phyloP scores from a whole-genome alignment of 805 yeast species.

The Trichomonascus vanleenenianus region DNA sequence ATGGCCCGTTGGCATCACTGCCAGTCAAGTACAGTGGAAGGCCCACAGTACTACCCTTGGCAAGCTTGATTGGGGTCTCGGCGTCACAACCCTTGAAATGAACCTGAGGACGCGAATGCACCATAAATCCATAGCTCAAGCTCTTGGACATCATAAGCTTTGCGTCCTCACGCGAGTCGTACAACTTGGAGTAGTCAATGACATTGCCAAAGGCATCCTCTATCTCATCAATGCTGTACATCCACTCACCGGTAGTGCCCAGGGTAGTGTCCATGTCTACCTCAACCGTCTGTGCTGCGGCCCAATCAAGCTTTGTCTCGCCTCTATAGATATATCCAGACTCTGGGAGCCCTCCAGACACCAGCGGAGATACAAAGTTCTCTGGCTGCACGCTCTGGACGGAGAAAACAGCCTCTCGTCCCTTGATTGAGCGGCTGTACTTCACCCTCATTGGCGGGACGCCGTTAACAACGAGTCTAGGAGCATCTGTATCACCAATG shows the following conservation, averaged over 20 bases:
- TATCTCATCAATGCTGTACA: constrained; percentile 49
- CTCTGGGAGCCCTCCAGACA: constrained; percentile 15
- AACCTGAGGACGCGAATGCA: constrained; percentile 50
- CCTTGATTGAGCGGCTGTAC: constrained; percentile 32
- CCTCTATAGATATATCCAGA: constrained; percentile 10
- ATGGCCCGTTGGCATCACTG: constrained; percentile 39
- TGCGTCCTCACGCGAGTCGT: constrained; percentile 17
- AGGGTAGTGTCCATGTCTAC: constrained; percentile 38
- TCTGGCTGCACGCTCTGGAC: constrained; percentile 46
- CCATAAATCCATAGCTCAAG: constrained; percentile 39
- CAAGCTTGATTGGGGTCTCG: constrained; percentile 25
- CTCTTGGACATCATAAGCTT: constrained; percentile 30
- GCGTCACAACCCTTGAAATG: constrained; percentile 31
- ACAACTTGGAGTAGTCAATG: constrained; percentile 26
- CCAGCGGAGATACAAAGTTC: constrained; percentile 29
- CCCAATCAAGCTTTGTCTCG: constrained; percentile 24
- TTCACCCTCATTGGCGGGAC: constrained; percentile 66
- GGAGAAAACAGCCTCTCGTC: constrained; percentile 34
- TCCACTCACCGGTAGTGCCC: constrained; percentile 42
- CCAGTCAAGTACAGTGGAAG: constrained; percentile 17
- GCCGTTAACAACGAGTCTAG: constrained; percentile 54
- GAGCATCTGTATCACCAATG: constrained; percentile 47
- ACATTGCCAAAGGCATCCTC: constrained; percentile 62
- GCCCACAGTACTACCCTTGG: constrained; percentile 20
- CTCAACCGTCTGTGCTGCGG: constrained; percentile 31